phyloP scores from a whole-genome alignment of 2,329 filamentous ascomycete genomes.

The Hypocreales sp. region DNA sequence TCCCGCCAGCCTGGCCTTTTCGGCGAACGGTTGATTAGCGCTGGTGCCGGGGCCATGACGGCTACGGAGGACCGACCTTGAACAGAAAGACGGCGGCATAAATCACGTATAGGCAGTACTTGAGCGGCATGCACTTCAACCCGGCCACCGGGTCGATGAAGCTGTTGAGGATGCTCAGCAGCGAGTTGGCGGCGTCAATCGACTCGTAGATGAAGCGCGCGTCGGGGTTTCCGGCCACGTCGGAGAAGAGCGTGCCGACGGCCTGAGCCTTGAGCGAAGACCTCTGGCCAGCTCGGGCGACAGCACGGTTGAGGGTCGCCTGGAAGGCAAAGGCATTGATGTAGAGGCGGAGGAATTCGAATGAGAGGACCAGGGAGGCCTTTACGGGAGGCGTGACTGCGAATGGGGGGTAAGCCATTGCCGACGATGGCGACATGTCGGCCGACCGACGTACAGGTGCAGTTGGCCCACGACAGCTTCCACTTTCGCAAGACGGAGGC shows the following conservation, averaged over 20 bases:
- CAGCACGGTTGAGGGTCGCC: constrained; percentile 41
- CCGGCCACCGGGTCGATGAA: constrained; percentile 41
- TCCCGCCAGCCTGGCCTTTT: constrained; percentile 38
- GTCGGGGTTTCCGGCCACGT: constrained; percentile 44
- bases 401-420: background rate
- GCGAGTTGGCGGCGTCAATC: constrained; percentile 46
- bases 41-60: no score
- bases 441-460: constrained; percentile 44
- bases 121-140: constrained; percentile 47
- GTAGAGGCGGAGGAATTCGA: constrained; percentile 58
- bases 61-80: constrained; percentile 28
- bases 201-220: constrained; percentile 53
- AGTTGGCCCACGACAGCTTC: constrained; percentile 53
- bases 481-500: constrained; percentile 52
- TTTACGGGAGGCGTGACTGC: constrained; percentile 48
- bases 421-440: no score
- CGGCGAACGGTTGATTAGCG: background rate
- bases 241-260: constrained; percentile 28
- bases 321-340: constrained; percentile 66
- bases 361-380: constrained; percentile 51
- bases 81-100: constrained; percentile 51
- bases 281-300: constrained; percentile 16
- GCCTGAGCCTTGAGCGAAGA: constrained; percentile 16
- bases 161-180: constrained; percentile 43
- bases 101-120: constrained; percentile 46